Base-by-base conservation (phyloP, 1,284 basidiomycete genomes). In the Ustilago vetiveriae region DNA sequence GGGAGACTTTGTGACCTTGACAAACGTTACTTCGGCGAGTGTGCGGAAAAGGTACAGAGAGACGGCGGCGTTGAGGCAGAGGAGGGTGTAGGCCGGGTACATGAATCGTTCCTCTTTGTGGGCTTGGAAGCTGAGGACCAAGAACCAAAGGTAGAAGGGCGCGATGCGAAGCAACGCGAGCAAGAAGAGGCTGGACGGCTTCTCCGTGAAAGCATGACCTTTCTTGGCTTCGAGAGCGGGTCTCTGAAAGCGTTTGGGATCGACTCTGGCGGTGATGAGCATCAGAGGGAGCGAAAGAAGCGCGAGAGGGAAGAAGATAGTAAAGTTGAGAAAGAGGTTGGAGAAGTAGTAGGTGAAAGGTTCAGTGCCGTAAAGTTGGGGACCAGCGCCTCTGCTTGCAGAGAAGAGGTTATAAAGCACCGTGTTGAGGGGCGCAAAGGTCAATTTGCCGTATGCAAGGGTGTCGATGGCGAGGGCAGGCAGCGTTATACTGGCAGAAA, bases 41-140 rank as follows among this genome's bases (percentile, higher is more conserved):
- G 53, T 56, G 16, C 71, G 65, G 30, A 72, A 19, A 82, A 83
- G 90, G 94, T 23, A 96, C 74, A 29, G 89, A 85, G 23, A 48
- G 6, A 94, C 89, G 3, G 92, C 92, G 1, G 93, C 95, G 82
- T 98, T 98, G 84, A 98, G 92, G 81, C 92, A 92, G 48, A 98
- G 84, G 39, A 98, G 84, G 0, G 93, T 90, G 83, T 97, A 98
- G 2, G 88, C 90, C 1, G 96, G 95, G 83, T 90, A 98, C 89
- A 98, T 91, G 85, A 99, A 98, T 22, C 96, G 86, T 82, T 98
- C 96, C 83, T 99, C 96, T 84, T 98, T 98, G 84, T 98, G 96
- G 6, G 90, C 84, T 83, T 98, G 96, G 2, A 85, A 66, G 8
- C 88, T 89, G 66, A 99, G 84, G 67, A 96, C 88, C 3, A 82